phyloP scores from a whole-genome alignment of 1,284 basidiomycete species.

The Entoloma clypeatum region DNA sequence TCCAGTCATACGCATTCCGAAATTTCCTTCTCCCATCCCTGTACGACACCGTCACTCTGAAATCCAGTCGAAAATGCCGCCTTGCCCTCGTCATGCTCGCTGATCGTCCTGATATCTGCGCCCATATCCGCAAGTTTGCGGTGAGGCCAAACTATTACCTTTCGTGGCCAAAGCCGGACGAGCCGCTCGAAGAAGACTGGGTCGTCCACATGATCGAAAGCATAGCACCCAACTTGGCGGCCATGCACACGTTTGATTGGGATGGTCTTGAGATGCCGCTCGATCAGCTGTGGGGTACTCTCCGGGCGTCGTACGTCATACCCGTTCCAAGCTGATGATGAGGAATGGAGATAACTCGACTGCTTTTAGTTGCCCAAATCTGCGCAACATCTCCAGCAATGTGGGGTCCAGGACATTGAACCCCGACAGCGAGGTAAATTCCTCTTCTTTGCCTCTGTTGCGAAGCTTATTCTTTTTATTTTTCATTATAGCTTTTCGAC shows the following conservation, averaged over 20 bases:
- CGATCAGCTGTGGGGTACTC: slow-evolving; percentile 37
- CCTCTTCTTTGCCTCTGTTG: slow-evolving; percentile 1
- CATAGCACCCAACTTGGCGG: slow-evolving; percentile 28
- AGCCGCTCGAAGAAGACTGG: slow-evolving; percentile 35
- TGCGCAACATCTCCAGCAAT: slow-evolving; percentile 40
- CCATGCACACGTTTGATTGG: slow-evolving; percentile 43
- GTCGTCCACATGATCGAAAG: slow-evolving; percentile 31
- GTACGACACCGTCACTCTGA: slow-evolving; percentile 39
- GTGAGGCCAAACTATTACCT: slow-evolving; percentile 47
- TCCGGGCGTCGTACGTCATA: slow-evolving; percentile 34
- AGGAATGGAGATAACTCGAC: slow-evolving; percentile 4
- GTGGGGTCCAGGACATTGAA: slow-evolving; percentile 34
- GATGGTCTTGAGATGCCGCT: slow-evolving; percentile 42
- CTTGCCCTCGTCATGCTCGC: slow-evolving; percentile 33
- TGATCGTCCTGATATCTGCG: slow-evolving; percentile 31
- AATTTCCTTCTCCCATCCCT: slow-evolving; percentile 35
- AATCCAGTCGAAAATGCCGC: slow-evolving; percentile 36
- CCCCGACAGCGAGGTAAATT: slow-evolving; percentile 28
- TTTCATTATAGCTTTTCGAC: slow-evolving; percentile 32
- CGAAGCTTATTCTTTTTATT: not conserved
- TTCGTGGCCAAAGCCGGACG: slow-evolving; percentile 41
- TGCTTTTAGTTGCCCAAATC: slow-evolving; percentile 33
- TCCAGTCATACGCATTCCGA: slow-evolving; percentile 32
- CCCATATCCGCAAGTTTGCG: slow-evolving; percentile 36
- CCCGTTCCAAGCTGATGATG: slow-evolving; percentile 2